A percentile compares a stretch with the other conserved stretches of the same genome.
These are phyloP conservation scores for Kodamaea restingae DNA, from an alignment of 805 yeast genomes.

Conservation along the genomic window DNA sequence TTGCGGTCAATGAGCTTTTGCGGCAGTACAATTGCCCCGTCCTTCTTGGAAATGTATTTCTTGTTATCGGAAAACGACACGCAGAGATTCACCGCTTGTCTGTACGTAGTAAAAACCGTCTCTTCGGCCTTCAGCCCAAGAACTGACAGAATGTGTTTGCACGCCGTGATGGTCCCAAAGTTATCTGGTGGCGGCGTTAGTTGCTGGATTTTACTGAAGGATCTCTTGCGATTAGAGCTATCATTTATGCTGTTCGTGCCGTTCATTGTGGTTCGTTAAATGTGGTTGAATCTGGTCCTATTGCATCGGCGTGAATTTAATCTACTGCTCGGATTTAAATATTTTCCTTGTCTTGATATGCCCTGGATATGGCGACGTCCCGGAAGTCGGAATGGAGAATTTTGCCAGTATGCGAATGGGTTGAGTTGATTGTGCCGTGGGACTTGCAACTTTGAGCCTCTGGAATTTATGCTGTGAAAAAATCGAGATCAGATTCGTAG, in stretches of 20 bases:
- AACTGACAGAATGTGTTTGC: slow-evolving; percentile 47
- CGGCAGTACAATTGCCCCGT: slow-evolving; percentile 34
- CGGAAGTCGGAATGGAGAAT: no score
- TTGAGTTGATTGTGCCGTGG: neutral
- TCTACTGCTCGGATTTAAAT: neutral
- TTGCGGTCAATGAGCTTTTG: slow-evolving; percentile 38
- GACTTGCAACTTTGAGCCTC: neutral
- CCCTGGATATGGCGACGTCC: no score
- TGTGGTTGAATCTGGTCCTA: neutral
- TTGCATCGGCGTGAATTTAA: neutral
- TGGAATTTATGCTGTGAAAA: slow-evolving; percentile 1
- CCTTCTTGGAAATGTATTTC: slow-evolving; percentile 31
- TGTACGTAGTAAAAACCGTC: slow-evolving; percentile 47
- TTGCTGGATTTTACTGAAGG: slow-evolving; percentile 7
- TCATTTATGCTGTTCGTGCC: neutral
- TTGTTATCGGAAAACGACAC: slow-evolving; percentile 28
- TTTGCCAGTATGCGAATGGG: neutral
- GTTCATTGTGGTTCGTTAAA: neutral
- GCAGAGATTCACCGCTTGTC: slow-evolving; percentile 48
- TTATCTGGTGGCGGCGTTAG: slow-evolving; percentile 21
- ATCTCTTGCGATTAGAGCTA: slow-evolving; percentile 3
- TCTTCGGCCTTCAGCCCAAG: slow-evolving; percentile 47
- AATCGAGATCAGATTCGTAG: slow-evolving; percentile 2
- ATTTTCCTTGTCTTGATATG: no score
- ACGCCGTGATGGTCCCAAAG: slow-evolving; percentile 37